Evolutionary conservation across 148 eudicot genomes (phyloP).

Genomic region (Amaranthus palmeri): DNA sequence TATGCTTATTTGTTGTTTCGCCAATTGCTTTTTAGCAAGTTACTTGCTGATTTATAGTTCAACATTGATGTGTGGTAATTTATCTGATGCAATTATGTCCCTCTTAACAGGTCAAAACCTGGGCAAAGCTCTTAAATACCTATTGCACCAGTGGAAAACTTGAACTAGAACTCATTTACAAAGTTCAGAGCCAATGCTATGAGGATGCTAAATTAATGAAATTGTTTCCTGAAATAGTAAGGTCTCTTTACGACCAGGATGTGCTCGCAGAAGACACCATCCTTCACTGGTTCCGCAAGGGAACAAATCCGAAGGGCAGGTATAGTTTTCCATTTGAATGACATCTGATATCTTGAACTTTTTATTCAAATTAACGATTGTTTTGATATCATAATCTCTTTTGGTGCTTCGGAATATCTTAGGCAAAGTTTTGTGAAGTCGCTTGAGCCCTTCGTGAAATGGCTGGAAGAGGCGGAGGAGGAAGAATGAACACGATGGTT

Average conservation of each 20-base stretch:
- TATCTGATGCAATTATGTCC: slow-evolving; percentile 8
- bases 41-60: too few species aligned
- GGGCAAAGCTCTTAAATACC: slow-evolving; percentile 81
- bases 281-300: slow-evolving; percentile 93
- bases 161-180: slow-evolving; percentile 89
- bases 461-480: slow-evolving; percentile 99
- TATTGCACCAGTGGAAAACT: slow-evolving; percentile 93
- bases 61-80: background rate
- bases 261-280: slow-evolving; percentile 98
- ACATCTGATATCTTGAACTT: background rate
- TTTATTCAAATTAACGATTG: background rate
- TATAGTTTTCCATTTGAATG: slow-evolving; percentile 19
- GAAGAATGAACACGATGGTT: slow-evolving; percentile 48
- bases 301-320: slow-evolving; percentile 94
- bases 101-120: slow-evolving; percentile 66
- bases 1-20: too few species aligned
- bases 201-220: slow-evolving; percentile 97
- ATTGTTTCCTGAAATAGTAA: slow-evolving; percentile 86
- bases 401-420: background rate
- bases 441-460: slow-evolving; percentile 87
- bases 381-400: background rate
- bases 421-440: slow-evolving; percentile 92
- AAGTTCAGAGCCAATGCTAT: slow-evolving; percentile 90
- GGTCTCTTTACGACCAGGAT: slow-evolving; percentile 89
- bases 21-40: too few species aligned